Conservation (phyloP, 2,329 filamentous ascomycete genomes). For the Diaporthe australafricana region DNA sequence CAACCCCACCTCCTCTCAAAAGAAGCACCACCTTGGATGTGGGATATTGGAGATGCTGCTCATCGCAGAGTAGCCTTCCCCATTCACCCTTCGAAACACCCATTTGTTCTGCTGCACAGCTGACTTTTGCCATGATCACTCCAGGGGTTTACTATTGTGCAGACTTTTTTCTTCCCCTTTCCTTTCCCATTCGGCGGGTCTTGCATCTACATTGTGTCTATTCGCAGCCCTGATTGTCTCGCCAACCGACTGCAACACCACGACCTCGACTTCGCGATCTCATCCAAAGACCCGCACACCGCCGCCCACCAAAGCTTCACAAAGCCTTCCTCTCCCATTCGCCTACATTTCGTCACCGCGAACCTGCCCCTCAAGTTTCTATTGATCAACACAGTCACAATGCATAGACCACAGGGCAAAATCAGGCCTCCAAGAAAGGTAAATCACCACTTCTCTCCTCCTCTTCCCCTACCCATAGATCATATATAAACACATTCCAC, state of each 20-base stretch:
- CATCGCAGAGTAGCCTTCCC: neutral
- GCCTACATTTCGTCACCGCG: too few species aligned
- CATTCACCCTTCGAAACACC: slow-evolving; percentile 4
- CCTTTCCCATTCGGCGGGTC: slow-evolving; percentile 15
- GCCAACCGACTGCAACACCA: neutral
- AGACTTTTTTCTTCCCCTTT: neutral
- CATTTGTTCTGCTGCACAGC: neutral
- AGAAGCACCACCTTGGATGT: neutral
- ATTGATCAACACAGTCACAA: slow-evolving; percentile 7
- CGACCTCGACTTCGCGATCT: slow-evolving; percentile 1
- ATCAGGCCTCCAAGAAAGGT: slow-evolving; percentile 36
- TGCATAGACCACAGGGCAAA: slow-evolving; percentile 36
- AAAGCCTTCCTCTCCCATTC: neutral
- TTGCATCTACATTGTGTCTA: slow-evolving; percentile 10
- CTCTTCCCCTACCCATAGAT: neutral
- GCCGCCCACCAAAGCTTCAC: neutral
- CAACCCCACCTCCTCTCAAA: neutral
- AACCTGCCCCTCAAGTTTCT: neutral
- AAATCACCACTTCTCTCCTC: slow-evolving; percentile 29
- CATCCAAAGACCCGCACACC: neutral
- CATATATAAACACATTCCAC: neutral
- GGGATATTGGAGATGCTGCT: neutral
- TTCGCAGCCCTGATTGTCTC: neutral
- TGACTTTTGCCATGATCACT: slow-evolving; percentile 19
- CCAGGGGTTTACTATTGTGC: slow-evolving; percentile 7